Conservation (phyloP, 495 filamentous ascomycete species). For the Penicillium waksmanii region DNA sequence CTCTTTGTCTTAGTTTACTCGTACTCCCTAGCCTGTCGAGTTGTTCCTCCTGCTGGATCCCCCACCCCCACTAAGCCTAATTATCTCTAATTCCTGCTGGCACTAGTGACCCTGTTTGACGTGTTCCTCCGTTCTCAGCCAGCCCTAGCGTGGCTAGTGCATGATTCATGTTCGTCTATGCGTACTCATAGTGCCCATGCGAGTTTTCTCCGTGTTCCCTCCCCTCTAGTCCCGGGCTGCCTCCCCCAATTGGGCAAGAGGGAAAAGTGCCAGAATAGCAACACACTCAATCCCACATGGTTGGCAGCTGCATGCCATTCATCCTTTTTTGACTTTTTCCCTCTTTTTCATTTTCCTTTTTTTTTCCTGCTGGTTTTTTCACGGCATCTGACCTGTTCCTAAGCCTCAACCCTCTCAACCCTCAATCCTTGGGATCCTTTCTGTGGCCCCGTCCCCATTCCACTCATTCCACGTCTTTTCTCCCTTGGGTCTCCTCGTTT, state of each 20-base stretch:
- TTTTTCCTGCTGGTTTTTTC: conserved; percentile 1
- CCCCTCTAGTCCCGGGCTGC: neutral
- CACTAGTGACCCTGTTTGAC: neutral
- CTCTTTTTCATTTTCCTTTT: neutral
- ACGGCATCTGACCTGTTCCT: neutral
- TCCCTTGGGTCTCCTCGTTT: neutral
- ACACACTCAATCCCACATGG: conserved; percentile 36
- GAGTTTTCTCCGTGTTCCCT: too few species aligned
- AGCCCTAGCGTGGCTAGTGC: conserved; percentile 6
- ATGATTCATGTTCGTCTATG: neutral
- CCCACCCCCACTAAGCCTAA: neutral
- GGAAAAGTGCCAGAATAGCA: conserved; percentile 18
- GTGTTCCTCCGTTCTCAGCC: conserved; percentile 1
- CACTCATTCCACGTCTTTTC: conserved; percentile 10
- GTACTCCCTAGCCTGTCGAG: too few species aligned
- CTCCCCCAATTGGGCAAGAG: neutral
- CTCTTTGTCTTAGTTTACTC: neutral
- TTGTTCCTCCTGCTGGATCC: too few species aligned
- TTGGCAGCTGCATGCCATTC: conserved; percentile 45
- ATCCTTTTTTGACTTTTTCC: conserved; percentile 4
- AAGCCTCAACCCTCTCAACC: neutral
- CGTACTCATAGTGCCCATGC: neutral
- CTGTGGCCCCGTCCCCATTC: conserved; percentile 8
- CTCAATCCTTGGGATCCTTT: conserved; percentile 1
- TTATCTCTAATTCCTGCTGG: conserved; percentile 2